Conservation (phyloP, 805 yeast species). For the Metschnikowia baotianmanensis region DNA sequence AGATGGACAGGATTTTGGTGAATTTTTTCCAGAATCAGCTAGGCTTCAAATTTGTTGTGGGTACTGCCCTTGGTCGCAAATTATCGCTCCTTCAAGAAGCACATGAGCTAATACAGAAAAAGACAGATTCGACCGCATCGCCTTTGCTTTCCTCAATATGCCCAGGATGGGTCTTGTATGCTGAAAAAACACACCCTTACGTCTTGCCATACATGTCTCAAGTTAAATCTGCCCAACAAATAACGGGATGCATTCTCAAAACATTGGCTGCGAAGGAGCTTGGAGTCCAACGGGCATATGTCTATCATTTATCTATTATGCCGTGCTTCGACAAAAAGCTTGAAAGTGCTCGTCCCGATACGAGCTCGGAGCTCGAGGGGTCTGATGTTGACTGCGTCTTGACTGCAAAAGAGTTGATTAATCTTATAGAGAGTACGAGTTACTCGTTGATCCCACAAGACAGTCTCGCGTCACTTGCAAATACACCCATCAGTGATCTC, state of each 20-base stretch:
- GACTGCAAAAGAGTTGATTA: slow-evolving; percentile 83
- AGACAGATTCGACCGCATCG: slow-evolving; percentile 19
- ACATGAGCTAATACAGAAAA: slow-evolving; percentile 44
- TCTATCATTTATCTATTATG: slow-evolving; percentile 87
- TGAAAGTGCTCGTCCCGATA: slow-evolving; percentile 86
- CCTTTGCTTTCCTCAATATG: slow-evolving; percentile 75
- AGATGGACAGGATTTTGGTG: slow-evolving; percentile 60
- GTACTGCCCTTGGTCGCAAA: slow-evolving; percentile 79
- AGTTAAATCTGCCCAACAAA: slow-evolving; percentile 89
- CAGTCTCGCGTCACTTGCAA: slow-evolving; percentile 1
- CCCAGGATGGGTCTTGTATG: slow-evolving; percentile 96
- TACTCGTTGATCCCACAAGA: slow-evolving; percentile 27
- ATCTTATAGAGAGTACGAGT: slow-evolving; percentile 58
- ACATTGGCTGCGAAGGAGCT: slow-evolving; percentile 37
- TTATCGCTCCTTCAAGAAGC: slow-evolving; percentile 51
- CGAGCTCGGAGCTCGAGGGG: slow-evolving; percentile 6
- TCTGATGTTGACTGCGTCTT: slow-evolving; percentile 90
- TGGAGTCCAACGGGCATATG: slow-evolving; percentile 30
- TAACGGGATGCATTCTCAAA: slow-evolving; percentile 79
- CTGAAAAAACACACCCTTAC: slow-evolving; percentile 92
- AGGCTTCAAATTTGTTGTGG: slow-evolving; percentile 74
- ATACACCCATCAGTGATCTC: slow-evolving; percentile 14
- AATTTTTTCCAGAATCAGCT: slow-evolving; percentile 57
- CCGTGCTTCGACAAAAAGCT: slow-evolving; percentile 97
- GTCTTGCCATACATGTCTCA: slow-evolving; percentile 66